phyloP scores from a whole-genome alignment of 1,284 basidiomycete genomes.

The Sporisorium exsertum region DNA sequence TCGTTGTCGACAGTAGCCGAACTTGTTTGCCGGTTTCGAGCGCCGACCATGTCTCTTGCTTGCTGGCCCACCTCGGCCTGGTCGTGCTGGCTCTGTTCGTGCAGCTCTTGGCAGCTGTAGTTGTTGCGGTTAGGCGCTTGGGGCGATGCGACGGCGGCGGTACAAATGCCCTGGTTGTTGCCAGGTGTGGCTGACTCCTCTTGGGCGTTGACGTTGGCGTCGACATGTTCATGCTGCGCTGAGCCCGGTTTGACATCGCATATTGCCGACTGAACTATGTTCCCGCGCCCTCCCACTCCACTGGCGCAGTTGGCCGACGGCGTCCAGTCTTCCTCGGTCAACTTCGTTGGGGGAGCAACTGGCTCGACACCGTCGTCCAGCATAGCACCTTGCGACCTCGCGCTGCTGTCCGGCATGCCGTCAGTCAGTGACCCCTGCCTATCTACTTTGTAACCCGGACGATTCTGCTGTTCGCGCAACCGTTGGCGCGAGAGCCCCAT shows the following conservation, averaged over 20 bases:
- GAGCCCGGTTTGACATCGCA: not conserved
- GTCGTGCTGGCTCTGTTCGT: slow-evolving; percentile 11
- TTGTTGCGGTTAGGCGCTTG: not conserved
- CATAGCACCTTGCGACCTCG: not conserved
- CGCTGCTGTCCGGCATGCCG: not conserved
- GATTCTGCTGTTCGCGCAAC: slow-evolving; percentile 15
- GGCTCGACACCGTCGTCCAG: not conserved
- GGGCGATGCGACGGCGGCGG: not conserved
- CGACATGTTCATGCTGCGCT: slow-evolving; percentile 4
- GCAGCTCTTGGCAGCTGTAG: slow-evolving; percentile 7
- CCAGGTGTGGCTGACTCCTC: slow-evolving; percentile 2
- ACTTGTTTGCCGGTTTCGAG: slow-evolving; percentile 9
- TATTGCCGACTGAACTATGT: slow-evolving; percentile 8
- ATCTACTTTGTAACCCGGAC: slow-evolving; percentile 21
- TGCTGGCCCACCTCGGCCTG: slow-evolving; percentile 12
- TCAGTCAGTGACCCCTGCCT: slow-evolving; percentile 12
- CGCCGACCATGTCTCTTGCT: slow-evolving; percentile 21
- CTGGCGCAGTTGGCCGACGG: not conserved
- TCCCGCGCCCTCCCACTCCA: slow-evolving; percentile 17
- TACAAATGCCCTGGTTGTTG: not conserved
- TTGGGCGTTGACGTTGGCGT: slow-evolving; percentile 16
- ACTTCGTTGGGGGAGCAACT: slow-evolving; percentile 4
- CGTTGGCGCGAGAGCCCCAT: slow-evolving; percentile 47
- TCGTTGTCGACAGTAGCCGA: not conserved
- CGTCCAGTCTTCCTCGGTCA: not conserved